phyloP scores from a whole-genome alignment of 139 green algal species.

The Closterium sp. region DNA sequence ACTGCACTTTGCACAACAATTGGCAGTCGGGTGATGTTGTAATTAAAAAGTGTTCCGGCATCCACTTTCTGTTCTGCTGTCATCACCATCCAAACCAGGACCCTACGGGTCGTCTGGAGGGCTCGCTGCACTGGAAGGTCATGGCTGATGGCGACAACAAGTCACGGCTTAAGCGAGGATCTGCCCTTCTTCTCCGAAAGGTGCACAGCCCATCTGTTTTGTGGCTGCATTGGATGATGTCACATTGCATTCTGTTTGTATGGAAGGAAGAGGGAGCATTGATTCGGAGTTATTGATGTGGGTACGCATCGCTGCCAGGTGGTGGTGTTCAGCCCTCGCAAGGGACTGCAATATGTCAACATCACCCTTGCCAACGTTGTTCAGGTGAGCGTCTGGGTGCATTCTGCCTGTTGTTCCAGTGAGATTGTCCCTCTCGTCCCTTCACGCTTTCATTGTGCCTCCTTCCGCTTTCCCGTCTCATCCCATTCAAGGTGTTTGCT shows the following conservation, averaged over 20 bases:
- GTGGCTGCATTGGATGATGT: neutral
- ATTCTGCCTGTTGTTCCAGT: neutral
- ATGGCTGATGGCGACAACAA: neutral
- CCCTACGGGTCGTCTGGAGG: neutral
- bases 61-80: too few relatives aligned
- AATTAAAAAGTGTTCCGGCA: too few relatives aligned
- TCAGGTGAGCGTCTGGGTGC: neutral
- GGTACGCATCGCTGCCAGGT: neutral
- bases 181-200: neutral
- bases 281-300: too few relatives aligned
- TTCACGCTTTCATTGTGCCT: neutral
- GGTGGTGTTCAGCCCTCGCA: neutral
- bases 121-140: neutral
- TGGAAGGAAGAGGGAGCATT: too few relatives aligned
- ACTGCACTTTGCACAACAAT: neutral
- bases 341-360: slow-evolving; percentile 4
- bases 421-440: neutral
- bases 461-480: neutral
- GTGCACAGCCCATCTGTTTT: neutral
- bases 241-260: too few relatives aligned
- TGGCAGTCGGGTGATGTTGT: neutral
- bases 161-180: neutral
- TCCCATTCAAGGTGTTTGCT: neutral
- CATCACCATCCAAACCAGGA: neutral
- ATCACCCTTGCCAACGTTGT: neutral